Evolutionary conservation across 2,329 filamentous ascomycete genomes (phyloP), one percentile per base, ranked within the genome.

Genomic region (Phaeosphaeriaceae sp.): DNA sequence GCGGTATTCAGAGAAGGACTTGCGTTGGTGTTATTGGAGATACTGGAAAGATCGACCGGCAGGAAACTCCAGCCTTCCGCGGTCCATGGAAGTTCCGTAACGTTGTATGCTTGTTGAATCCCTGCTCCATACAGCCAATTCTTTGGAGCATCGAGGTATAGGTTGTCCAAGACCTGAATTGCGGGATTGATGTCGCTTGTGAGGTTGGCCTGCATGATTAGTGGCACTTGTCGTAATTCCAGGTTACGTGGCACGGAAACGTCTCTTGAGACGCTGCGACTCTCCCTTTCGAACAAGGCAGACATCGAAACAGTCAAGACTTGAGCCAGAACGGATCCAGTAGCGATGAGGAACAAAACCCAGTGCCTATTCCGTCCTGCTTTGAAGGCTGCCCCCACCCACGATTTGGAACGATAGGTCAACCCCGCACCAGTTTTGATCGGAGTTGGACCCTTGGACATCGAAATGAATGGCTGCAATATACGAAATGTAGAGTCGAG

Each of bases 391-490:
- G 63, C 65, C 58, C 62, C 65, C 1, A 59, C 22, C 64, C 66
- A 68, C 31, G 66, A 61, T 1, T 59, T 58, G 7, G 67, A 66
- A 24, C 63, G 54, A 31, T 70, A 70, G 1, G 66, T 62, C 15
- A 67, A 25, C 3, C 48, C 54, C 13, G 58, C 61, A 11, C 67
- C 66, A 17, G 50, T n/a, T 1, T 44, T 41, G 15, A 56, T 53
- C 7, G 49, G 50, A 2, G 45, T 53, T 2, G 61, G 52, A 2
- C 22, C 27, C n/a, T 44, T 54, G 1, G 63, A 67, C 62, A 68
- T 66, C 6, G 66, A 25, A 17, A 70, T 61, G 44, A 67, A 70
- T 1, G 66, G 65, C 47, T 70, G 63, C 10, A 68, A 56, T 6
- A 57, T 53, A 9, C 68, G 62, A 17, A 68, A 63, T 0, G 61